Conservation (phyloP, 2,329 filamentous ascomycete species). For the Fusarium sp. region DNA sequence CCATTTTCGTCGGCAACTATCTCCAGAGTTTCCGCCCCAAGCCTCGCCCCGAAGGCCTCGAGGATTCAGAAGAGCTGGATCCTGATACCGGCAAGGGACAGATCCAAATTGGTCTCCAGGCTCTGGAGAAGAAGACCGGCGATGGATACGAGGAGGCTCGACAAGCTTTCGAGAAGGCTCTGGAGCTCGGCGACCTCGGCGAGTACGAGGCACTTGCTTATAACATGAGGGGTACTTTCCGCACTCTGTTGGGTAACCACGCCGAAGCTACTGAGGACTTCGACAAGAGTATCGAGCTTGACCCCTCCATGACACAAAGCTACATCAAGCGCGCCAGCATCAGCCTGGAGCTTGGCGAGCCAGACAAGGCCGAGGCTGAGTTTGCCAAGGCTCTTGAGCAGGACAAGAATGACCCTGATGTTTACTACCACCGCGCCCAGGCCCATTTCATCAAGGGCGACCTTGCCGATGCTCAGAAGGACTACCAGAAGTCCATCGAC, state of each 20-base stretch:
- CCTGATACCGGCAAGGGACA: constrained; percentile 86
- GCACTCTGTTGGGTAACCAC: constrained; percentile 90
- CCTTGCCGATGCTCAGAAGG: constrained; percentile 92
- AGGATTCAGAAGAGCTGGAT: constrained; percentile 81
- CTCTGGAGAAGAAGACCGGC: constrained; percentile 86
- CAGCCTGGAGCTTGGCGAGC: constrained; percentile 91
- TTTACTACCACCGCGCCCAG: constrained; percentile 99
- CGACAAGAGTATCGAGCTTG: constrained; percentile 91
- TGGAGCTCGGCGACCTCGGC: constrained; percentile 83
- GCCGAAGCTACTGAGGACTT: constrained; percentile 85
- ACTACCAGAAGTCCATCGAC: constrained; percentile 99
- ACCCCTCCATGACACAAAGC: constrained; percentile 90
- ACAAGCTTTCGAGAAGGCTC: constrained; percentile 85
- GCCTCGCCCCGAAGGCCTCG: constrained; percentile 82
- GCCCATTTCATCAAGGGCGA: constrained; percentile 98
- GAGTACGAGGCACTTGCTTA: constrained; percentile 91
- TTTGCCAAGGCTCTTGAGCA: constrained; percentile 88
- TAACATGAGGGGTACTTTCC: constrained; percentile 97
- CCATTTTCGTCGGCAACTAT: constrained; percentile 98
- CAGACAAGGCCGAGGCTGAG: constrained; percentile 87
- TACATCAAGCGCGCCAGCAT: constrained; percentile 99
- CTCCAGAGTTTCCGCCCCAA: constrained; percentile 96
- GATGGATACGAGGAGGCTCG: constrained; percentile 93
- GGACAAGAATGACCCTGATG: constrained; percentile 91
- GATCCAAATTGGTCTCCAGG: constrained; percentile 83